A percentile compares a stretch with the other conserved stretches of the same genome.
phyloP scores from a whole-genome alignment of 495 filamentous ascomycete genomes.

The Penicillium daleae region DNA sequence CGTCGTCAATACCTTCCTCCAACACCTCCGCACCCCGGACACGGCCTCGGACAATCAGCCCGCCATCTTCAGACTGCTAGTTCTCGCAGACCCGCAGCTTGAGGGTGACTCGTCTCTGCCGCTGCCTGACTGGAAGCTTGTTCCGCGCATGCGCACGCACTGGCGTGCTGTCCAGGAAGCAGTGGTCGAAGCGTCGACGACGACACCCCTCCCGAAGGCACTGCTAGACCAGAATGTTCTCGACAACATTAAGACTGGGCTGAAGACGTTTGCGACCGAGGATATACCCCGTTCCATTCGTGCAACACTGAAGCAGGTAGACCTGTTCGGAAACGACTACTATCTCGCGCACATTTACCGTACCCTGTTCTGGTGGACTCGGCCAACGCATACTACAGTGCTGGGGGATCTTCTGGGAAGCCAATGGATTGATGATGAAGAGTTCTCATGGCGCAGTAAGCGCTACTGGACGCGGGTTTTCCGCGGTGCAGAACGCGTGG shows the following conservation, averaged over 20 bases:
- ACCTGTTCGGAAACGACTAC: constrained; percentile 90
- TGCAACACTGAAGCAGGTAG: constrained; percentile 74
- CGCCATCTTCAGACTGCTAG: constrained; percentile 80
- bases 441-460: constrained; percentile 71
- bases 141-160: constrained; percentile 61
- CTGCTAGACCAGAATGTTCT: constrained; percentile 32
- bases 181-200: constrained; percentile 19
- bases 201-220: constrained; percentile 21
- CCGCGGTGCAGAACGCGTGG: constrained; percentile 64
- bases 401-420: constrained; percentile 93
- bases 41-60: constrained; percentile 33
- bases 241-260: constrained; percentile 47
- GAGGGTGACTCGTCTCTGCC: constrained; percentile 88
- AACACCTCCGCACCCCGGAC: constrained; percentile 44
- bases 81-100: constrained; percentile 91
- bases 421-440: constrained; percentile 87
- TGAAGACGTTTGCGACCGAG: constrained; percentile 57
- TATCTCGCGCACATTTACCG: constrained; percentile 94
- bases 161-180: constrained; percentile 44
- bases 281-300: constrained; percentile 68
- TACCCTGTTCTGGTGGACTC: constrained; percentile 76
- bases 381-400: constrained; percentile 85
- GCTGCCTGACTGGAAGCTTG: constrained; percentile 58
- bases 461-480: constrained; percentile 88
- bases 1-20: constrained; percentile 51